Base-by-base conservation (phyloP, 768 basidiomycete species). In the Sporobolomyces roseus region DNA sequence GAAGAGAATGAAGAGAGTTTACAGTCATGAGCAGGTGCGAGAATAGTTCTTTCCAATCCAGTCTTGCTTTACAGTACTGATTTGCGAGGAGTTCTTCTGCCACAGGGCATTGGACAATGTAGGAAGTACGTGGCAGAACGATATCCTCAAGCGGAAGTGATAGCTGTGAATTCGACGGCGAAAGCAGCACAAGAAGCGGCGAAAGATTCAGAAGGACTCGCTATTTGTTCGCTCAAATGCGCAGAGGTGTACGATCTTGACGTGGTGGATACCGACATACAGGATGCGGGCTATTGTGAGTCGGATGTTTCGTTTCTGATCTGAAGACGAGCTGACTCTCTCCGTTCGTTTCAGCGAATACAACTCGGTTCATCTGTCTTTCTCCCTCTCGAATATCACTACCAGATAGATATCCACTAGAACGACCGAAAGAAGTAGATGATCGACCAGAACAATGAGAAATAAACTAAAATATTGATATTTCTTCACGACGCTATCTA, bases 21-120 rank as follows among this genome's bases (percentile, higher is more conserved):
- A 68, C 54, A 74, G 73, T 27, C 75, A 75, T 36, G 75, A 75
- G 55, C 75, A 75, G 71, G 74, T 72, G 35, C 35, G 56, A 30
- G 4, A 7, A 4, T 35, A n/a, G 32, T 33, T 32, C 7, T 19
- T 23, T 29, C 52, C 13, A 13, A 4, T 10, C 35, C 29, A 29
- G 55, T 56, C 35, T 13, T 19, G 30, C 12, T 21, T 54, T 14
- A 4, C 33, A 35, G 30, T 9, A 19, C 50, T 38, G 23, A 25
- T 3, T 25, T 6, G 2, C 32, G 55, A 25, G n/a, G 16, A 25
- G 25, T 25, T 12, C 38, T 33, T 19, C 10, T 7, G 19, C 23
- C 35, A n/a, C 50, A 75, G 74, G 74, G 55, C 0, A 52, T 75
- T 23, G 75, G 75, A 6, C 75, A 75, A 52, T 75, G 75, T 46